Conservation (phyloP, 2,329 filamentous ascomycete species). For the Xylariaceae sp. region DNA sequence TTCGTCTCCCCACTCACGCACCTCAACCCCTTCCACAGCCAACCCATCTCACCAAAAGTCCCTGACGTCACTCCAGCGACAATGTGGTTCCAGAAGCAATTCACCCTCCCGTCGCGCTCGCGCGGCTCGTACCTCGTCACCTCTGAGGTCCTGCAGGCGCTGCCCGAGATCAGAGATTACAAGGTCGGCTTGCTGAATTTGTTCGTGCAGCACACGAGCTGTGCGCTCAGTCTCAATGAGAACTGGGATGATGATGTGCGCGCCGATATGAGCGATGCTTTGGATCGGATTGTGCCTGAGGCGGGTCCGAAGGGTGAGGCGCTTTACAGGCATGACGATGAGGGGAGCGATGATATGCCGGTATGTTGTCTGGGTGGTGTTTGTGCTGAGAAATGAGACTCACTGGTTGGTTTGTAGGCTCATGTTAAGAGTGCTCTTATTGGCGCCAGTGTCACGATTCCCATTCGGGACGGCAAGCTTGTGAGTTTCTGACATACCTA, state of each 20-base stretch:
- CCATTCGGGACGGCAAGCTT: slow-evolving; percentile 80
- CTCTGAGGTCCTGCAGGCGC: slow-evolving; percentile 59
- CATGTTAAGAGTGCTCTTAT: slow-evolving; percentile 90
- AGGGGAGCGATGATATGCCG: slow-evolving; percentile 93
- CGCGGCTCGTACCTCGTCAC: slow-evolving; percentile 90
- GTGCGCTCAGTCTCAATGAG: slow-evolving; percentile 87
- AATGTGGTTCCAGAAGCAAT: slow-evolving; percentile 79
- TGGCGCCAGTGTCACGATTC: slow-evolving; percentile 83
- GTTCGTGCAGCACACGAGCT: slow-evolving; percentile 93
- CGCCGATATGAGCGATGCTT: slow-evolving; percentile 85
- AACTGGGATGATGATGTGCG: slow-evolving; percentile 84
- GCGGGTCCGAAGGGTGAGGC: slow-evolving; percentile 63
- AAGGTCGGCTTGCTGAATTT: slow-evolving; percentile 82
- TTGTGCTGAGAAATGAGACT: slow-evolving; percentile 52
- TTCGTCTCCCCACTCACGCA: slow-evolving; percentile 45
- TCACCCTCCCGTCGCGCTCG: slow-evolving; percentile 69
- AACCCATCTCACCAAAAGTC: not conserved
- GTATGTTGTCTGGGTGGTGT: slow-evolving; percentile 40
- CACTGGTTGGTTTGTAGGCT: slow-evolving; percentile 46
- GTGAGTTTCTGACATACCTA: slow-evolving; percentile 37
- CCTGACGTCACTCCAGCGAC: slow-evolving; percentile 35
- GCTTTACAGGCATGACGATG: slow-evolving; percentile 80
- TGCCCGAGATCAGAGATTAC: slow-evolving; percentile 79
- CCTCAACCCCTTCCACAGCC: slow-evolving; percentile 25
- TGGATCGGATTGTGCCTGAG: slow-evolving; percentile 84